Evolutionary conservation across 352 stramenopile genomes (phyloP).

Genomic region (Phytophthora pinifolia): DNA sequence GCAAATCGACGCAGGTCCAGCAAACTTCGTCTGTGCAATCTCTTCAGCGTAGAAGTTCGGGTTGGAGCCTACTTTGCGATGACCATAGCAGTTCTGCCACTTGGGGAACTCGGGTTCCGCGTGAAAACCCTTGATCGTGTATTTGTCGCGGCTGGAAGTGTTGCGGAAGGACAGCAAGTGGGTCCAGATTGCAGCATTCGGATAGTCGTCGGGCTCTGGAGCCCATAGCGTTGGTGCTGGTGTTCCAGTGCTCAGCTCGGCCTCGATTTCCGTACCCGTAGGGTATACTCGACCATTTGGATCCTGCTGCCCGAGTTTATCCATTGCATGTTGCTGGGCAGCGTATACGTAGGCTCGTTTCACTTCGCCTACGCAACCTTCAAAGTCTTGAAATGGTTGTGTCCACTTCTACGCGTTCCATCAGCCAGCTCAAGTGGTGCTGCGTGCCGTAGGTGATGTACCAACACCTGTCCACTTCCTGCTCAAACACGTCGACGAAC

Average conservation of each 20-base stretch:
- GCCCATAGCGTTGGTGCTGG: slow-evolving; percentile 12
- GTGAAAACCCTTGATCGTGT: slow-evolving; percentile 47
- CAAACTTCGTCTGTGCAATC: too few species aligned
- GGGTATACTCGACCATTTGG: neutral
- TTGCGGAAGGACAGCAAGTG: slow-evolving; percentile 58
- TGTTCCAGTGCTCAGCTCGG: slow-evolving; percentile 5
- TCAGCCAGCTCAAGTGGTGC: slow-evolving; percentile 28
- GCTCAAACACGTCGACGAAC: slow-evolving; percentile 56
- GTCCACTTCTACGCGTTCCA: too few species aligned
- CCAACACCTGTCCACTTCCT: slow-evolving; percentile 53
- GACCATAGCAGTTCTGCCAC: slow-evolving; percentile 53
- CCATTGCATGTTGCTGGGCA: slow-evolving; percentile 8
- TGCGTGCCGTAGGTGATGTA: slow-evolving; percentile 31
- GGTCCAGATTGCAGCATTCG: slow-evolving; percentile 56
- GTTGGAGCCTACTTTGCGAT: slow-evolving; percentile 9
- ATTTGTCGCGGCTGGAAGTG: slow-evolving; percentile 31
- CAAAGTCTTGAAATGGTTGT: slow-evolving; percentile 27
- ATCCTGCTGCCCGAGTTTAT: slow-evolving; percentile 12
- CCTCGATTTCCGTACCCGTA: neutral
- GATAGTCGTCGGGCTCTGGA: slow-evolving; percentile 19
- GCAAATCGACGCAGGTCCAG: too few species aligned
- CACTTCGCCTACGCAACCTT: slow-evolving; percentile 31
- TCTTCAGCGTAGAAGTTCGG: neutral
- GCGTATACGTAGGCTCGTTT: slow-evolving; percentile 11
- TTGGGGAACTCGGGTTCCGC: slow-evolving; percentile 29